These are phyloP conservation scores for Lactarius pseudohatsudake DNA, from an alignment of 768 basidiomycete genomes.

Conservation along the genomic window DNA sequence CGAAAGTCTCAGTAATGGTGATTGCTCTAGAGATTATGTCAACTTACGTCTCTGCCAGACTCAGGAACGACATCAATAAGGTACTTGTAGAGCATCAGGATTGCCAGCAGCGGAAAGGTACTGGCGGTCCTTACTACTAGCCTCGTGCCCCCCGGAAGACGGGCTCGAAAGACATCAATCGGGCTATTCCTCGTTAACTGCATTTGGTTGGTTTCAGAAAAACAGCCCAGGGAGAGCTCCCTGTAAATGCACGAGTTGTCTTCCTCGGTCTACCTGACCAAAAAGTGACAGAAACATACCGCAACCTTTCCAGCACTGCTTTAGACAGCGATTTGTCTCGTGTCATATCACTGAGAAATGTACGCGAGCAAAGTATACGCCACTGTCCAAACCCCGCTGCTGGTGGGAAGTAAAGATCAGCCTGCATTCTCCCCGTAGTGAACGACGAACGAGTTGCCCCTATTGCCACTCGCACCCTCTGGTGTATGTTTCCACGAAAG, in stretches of 20 bases:
- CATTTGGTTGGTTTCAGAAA: conserved; percentile 23
- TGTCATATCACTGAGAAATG: conserved; percentile 2
- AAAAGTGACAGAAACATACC: conserved; percentile 3
- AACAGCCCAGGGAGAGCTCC: conserved; percentile 23
- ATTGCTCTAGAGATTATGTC: not conserved
- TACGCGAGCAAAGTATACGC: conserved; percentile 8
- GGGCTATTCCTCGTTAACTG: conserved; percentile 20
- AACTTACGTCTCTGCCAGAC: conserved; percentile 18
- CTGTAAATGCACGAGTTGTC: not conserved
- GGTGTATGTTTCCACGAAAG: conserved; percentile 12
- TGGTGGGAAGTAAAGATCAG: conserved; percentile 20
- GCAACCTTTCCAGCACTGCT: conserved; percentile 3
- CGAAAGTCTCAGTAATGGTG: not conserved
- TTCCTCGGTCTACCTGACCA: not conserved
- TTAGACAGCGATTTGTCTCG: conserved; percentile 1
- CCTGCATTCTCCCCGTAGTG: not conserved
- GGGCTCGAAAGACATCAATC: conserved; percentile 21
- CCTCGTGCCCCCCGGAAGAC: conserved; percentile 22
- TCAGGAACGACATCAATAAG: conserved; percentile 23
- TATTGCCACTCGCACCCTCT: not conserved
- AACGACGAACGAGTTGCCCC: not conserved
- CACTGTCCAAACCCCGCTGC: conserved; percentile 16
- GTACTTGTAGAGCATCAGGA: conserved; percentile 20
- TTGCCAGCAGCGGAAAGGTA: too few relatives aligned
- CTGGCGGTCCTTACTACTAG: conserved; percentile 17